A percentile compares a stretch with the other conserved stretches of the same genome.
phyloP scores from a whole-genome alignment of 805 yeast genomes.

The Debaryomyces maramus region DNA sequence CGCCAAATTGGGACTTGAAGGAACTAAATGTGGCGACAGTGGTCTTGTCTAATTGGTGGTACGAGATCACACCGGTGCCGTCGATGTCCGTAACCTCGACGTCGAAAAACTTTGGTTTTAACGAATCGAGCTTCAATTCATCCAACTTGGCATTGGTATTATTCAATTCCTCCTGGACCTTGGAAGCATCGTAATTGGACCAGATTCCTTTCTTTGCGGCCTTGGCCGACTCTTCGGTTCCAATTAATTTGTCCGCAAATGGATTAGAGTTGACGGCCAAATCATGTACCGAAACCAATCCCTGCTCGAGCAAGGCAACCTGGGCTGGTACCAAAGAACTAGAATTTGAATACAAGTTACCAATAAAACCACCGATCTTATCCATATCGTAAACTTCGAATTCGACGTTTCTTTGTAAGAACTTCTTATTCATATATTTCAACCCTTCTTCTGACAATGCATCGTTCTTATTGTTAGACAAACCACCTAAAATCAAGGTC shows the following conservation, averaged over 20 bases:
- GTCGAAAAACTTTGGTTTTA: constrained; percentile 49
- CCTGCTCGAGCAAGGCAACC: constrained; percentile 55
- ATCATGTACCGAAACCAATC: constrained; percentile 65
- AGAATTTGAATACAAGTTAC: constrained; percentile 58
- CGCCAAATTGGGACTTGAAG: constrained; percentile 50
- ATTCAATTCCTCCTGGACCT: constrained; percentile 29
- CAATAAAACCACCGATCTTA: constrained; percentile 79
- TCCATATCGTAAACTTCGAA: constrained; percentile 70
- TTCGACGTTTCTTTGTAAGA: constrained; percentile 72
- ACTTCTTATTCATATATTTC: constrained; percentile 51
- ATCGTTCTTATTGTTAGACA: constrained; percentile 43
- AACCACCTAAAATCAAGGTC: constrained; percentile 75
- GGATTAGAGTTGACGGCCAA: constrained; percentile 61
- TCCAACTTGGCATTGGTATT: constrained; percentile 18
- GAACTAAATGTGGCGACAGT: constrained; percentile 35
- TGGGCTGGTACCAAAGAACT: constrained; percentile 55
- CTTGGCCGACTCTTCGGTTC: constrained; percentile 66
- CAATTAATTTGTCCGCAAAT: constrained; percentile 51
- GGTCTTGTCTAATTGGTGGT: constrained; percentile 43
- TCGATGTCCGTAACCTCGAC: constrained; percentile 53
- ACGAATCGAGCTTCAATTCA: constrained; percentile 20
- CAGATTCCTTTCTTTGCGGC: constrained; percentile 60
- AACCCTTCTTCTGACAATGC: constrained; percentile 50
- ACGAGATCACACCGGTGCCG: constrained; percentile 43
- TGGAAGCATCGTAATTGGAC: constrained; percentile 53